These are phyloP conservation scores for Solanum pinnatisectum DNA, from an alignment of 257 asterid genomes.

Conservation along the genomic window DNA sequence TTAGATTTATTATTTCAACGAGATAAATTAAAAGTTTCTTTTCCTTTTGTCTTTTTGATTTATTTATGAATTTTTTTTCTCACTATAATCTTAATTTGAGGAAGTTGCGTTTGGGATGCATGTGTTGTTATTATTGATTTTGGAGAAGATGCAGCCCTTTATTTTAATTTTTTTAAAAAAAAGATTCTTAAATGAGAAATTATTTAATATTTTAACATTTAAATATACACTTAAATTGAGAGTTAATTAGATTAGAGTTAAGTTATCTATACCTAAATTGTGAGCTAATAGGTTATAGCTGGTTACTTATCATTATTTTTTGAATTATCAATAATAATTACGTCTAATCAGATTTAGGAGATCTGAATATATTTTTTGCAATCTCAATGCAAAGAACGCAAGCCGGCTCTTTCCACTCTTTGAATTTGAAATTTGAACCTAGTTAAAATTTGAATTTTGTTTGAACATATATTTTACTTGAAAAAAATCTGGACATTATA, in stretches of 20 bases:
- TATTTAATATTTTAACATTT: not conserved
- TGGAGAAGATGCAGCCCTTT: not conserved
- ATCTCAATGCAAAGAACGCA: not conserved
- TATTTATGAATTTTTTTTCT: not conserved
- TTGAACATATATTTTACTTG: too few relatives aligned
- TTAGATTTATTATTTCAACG: not conserved
- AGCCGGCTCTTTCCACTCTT: not conserved
- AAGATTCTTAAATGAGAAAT: not conserved
- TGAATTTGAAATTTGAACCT: not conserved
- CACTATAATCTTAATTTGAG: not conserved
- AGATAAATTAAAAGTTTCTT: not conserved
- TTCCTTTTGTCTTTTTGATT: not conserved
- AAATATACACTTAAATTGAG: not conserved
- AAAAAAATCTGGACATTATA: not conserved
- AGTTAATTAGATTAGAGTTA: not conserved
- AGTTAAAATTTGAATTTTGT: not conserved
- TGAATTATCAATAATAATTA: not conserved
- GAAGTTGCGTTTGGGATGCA: not conserved
- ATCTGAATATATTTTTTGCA: not conserved
- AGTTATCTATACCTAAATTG: not conserved
- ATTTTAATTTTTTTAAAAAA: rapidly evolving
- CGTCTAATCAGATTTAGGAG: not conserved
- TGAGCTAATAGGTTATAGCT: not conserved
- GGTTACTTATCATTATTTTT: not conserved
- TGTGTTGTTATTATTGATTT: not conserved